Evolutionary conservation across 176 grass and related monocot species (phyloP).

Genomic region (Zoysia japonica): DNA sequence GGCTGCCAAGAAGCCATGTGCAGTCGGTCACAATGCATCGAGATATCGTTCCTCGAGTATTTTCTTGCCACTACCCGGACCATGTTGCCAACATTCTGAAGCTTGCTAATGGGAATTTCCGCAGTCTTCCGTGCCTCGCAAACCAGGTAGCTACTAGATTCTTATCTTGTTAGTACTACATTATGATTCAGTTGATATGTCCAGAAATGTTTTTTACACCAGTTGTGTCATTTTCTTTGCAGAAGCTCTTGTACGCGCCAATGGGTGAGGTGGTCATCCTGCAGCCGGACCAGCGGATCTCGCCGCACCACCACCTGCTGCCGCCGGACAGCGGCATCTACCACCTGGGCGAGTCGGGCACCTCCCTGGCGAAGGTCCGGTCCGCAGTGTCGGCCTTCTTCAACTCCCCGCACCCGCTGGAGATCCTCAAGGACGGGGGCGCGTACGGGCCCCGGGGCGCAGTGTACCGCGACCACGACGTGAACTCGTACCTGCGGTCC

Average conservation of each 20-base stretch:
- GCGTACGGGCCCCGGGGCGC: slow-evolving; percentile 76
- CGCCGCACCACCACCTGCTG: slow-evolving; percentile 87
- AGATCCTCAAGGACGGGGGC: slow-evolving; percentile 71
- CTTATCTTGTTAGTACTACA: neutral
- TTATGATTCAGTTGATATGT: neutral
- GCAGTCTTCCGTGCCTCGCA: slow-evolving; percentile 73
- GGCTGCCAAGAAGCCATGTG: slow-evolving; percentile 67
- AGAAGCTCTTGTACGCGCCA: slow-evolving; percentile 92
- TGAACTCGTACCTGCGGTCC: slow-evolving; percentile 76
- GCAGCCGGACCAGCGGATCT: slow-evolving; percentile 79
- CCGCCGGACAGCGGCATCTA: slow-evolving; percentile 75
- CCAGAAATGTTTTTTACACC: neutral
- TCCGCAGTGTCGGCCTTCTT: slow-evolving; percentile 75
- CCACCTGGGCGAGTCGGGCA: slow-evolving; percentile 38
- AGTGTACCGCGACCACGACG: slow-evolving; percentile 83
- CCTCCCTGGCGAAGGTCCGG: slow-evolving; percentile 43
- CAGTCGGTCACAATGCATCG: slow-evolving; percentile 78
- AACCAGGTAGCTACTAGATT: slow-evolving; percentile 56
- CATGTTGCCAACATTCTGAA: slow-evolving; percentile 85
- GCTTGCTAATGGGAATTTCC: slow-evolving; percentile 83
- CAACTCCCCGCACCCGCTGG: slow-evolving; percentile 88
- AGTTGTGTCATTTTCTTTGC: neutral
- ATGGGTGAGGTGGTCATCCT: slow-evolving; percentile 88
- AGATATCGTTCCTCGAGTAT: slow-evolving; percentile 94
- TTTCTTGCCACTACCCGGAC: slow-evolving; percentile 89